Base-by-base conservation (phyloP, 2,329 filamentous ascomycete genomes). In the Dactylellina sp. region DNA sequence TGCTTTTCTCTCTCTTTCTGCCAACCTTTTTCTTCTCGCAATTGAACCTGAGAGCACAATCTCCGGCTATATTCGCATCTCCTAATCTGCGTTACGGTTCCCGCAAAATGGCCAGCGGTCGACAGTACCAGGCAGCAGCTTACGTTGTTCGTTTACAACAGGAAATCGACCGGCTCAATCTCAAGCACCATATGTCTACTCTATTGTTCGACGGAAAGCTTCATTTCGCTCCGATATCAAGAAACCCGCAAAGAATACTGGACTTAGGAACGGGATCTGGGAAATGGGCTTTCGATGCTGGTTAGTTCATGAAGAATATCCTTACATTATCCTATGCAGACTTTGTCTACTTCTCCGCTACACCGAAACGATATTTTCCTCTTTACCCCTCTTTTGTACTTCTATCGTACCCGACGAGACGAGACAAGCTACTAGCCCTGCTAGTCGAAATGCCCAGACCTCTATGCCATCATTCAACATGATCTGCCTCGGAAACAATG, bases 221-320 rank as follows among this genome's bases (percentile, higher is more conserved):
- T 40, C 68, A 72, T 53, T 72, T 72, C 44, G 68, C 68, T 61
- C 68, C 68, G 60, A 65, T 72, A 55, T 61, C 68, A 20, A 65
- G 47, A 42, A 72, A 65, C 39, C 68, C 68, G 25, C 79, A 82
- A 24, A 82, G 79, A 76, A 82, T 83, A 42, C 79, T 82, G 12
- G 82, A 83, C 68, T 39, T 83, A 2, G 82, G 82, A 2, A 83
- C 82, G 0, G 82, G 82, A 0, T 83, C 82, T 1, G 82, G 82
- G 0, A 80, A 82, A 12, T 83, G 82, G 82, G 82, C 82, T 1
- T 81, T 83, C n/a, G 81, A 83, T 74, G 77, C 84, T 75, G 83
- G 83, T 78, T 77, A 79, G 76, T 75, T 46, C 25, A 61, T 37
- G 32, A 40, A 44, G 11, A 61, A 42, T 37, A 49, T 39, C 25